phyloP scores from a whole-genome alignment of 129 eudicot genomes.

The Artemisia annua region DNA sequence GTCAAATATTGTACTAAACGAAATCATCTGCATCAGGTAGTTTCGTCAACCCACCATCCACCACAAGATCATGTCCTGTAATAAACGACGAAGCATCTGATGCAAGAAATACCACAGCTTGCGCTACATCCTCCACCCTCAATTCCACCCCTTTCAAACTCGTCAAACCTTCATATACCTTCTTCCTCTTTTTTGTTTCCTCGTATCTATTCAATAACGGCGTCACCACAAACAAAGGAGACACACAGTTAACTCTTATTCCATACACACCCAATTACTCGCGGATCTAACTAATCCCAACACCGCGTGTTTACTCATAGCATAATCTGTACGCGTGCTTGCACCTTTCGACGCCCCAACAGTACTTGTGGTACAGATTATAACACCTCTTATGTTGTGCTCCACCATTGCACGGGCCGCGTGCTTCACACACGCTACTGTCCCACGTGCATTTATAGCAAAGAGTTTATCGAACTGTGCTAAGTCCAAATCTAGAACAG shows the following conservation, averaged over 20 bases:
- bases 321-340: constrained; percentile 29
- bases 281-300: constrained; percentile 37
- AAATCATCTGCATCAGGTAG: constrained; percentile 30
- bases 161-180: constrained; percentile 17
- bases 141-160: constrained; percentile 28
- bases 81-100: constrained; percentile 24
- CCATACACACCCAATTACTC: constrained; percentile 37
- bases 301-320: constrained; percentile 38
- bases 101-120: constrained; percentile 34
- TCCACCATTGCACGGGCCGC: constrained; percentile 38
- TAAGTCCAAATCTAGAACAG: constrained; percentile 28
- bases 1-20: constrained; percentile 12
- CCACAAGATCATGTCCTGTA: constrained; percentile 38
- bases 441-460: constrained; percentile 28
- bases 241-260: constrained; percentile 39
- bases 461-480: constrained; percentile 23
- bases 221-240: constrained; percentile 34
- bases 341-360: constrained; percentile 26
- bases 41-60: constrained; percentile 35
- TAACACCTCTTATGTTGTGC: constrained; percentile 22
- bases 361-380: constrained; percentile 35
- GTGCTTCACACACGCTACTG: constrained; percentile 34
- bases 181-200: constrained; percentile 19
- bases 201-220: constrained; percentile 23
- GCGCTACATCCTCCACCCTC: constrained; percentile 21